Percentiles rank a stretch among this genome's conserved stretches.
phyloP scores from a whole-genome alignment of 495 filamentous ascomycete species.

The Lasiosphaeris hirsuta region DNA sequence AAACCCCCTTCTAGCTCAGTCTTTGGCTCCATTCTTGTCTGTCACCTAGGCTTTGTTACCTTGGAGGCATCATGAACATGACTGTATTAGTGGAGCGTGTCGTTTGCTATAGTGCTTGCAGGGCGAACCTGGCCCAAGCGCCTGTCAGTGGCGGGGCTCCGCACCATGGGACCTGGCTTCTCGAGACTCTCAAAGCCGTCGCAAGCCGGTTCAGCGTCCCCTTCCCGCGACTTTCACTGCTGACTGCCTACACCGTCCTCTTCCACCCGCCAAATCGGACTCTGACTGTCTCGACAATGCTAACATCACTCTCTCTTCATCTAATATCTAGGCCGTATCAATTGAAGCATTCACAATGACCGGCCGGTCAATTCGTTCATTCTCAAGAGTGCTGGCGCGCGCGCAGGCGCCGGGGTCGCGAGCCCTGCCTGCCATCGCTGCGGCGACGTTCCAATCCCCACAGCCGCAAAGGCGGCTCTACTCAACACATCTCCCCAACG shows the following conservation, averaged over 20 bases:
- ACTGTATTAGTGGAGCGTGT: background rate
- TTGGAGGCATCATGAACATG: no score
- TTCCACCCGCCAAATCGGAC: background rate
- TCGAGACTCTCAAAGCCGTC: slow-evolving; percentile 25
- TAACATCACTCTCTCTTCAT: background rate
- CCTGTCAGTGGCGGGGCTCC: slow-evolving; percentile 2
- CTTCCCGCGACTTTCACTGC: background rate
- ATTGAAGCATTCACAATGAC: no score
- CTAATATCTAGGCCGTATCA: no score
- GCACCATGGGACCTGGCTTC: background rate
- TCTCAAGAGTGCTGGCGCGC: background rate
- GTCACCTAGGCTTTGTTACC: no score
- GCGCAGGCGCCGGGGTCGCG: background rate
- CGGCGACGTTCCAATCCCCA: background rate
- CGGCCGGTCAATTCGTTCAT: slow-evolving; percentile 1
- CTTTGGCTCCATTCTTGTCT: no score
- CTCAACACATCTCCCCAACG: slow-evolving; percentile 51
- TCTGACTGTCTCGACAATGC: slow-evolving; percentile 1
- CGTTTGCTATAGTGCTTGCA: background rate
- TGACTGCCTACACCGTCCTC: background rate
- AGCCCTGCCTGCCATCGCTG: no score
- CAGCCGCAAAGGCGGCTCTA: slow-evolving; percentile 24
- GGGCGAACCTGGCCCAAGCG: background rate
- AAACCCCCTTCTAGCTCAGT: no score
- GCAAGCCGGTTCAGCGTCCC: slow-evolving; percentile 22